Evolutionary conservation across 2,329 filamentous ascomycete genomes (phyloP).

Genomic region (Phaeoacremonium minimum): DNA sequence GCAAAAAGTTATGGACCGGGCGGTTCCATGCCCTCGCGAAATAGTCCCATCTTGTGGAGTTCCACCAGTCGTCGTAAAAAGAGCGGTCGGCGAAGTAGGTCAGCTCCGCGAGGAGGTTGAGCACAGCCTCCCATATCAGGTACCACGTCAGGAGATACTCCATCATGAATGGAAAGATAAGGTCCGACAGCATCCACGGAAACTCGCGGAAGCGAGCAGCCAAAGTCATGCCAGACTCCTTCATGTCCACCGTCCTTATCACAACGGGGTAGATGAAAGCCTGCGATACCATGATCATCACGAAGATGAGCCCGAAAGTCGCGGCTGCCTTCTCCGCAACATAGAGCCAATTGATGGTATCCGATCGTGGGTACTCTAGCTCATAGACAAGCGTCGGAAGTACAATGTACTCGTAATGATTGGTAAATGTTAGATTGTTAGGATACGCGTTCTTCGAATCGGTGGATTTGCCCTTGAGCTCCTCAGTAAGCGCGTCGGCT

Average conservation of each 20-base stretch:
- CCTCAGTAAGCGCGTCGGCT: conserved; percentile 58
- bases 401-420: conserved; percentile 69
- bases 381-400: conserved; percentile 78
- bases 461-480: conserved; percentile 60
- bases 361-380: conserved; percentile 67
- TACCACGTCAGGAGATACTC: conserved; percentile 78
- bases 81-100: conserved; percentile 73
- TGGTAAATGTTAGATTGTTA: conserved; percentile 59
- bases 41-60: conserved; percentile 65
- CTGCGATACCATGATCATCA: conserved; percentile 77
- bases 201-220: conserved; percentile 60
- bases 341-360: conserved; percentile 69
- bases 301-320: conserved; percentile 67
- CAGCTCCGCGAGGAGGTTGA: conserved; percentile 73
- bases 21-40: conserved; percentile 79
- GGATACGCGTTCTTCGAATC: conserved; percentile 53
- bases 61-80: conserved; percentile 66
- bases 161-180: conserved; percentile 75
- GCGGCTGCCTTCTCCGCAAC: conserved; percentile 68
- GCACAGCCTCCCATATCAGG: conserved; percentile 72
- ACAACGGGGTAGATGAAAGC: conserved; percentile 75
- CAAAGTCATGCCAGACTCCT: conserved; percentile 59
- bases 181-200: conserved; percentile 69
- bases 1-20: conserved; percentile 72
- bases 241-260: conserved; percentile 61